Conservation (phyloP, 495 filamentous ascomycete genomes). For the Trichoderma asperelloides region DNA sequence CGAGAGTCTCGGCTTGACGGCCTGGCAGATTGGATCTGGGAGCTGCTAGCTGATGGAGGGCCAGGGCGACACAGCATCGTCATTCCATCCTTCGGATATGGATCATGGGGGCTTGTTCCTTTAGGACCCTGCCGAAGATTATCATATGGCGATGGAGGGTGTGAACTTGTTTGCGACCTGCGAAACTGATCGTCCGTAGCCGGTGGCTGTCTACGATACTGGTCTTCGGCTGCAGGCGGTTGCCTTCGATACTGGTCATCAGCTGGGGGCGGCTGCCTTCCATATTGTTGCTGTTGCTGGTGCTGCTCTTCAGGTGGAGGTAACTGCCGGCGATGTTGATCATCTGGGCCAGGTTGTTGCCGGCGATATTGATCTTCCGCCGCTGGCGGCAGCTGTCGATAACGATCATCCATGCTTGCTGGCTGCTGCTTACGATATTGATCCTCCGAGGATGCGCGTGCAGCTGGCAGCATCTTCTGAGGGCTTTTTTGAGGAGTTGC, state of each 20-base stretch:
- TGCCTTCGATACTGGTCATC: not conserved
- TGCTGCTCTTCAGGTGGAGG: not conserved
- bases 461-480: not conserved
- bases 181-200: constrained; percentile 2
- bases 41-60: constrained; percentile 76
- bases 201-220: constrained; percentile 2
- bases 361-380: not conserved
- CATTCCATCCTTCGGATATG: constrained; percentile 95
- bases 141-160: constrained; percentile 28
- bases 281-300: not conserved
- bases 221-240: not conserved
- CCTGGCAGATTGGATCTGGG: constrained; percentile 52
- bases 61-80: constrained; percentile 93
- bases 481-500: constrained; percentile 43
- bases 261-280: not conserved
- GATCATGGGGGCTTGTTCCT: constrained; percentile 73
- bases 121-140: constrained; percentile 46
- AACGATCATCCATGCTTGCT: not conserved
- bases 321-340: not conserved
- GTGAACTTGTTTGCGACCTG: not conserved
- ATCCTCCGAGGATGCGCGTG: not conserved
- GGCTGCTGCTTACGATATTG: not conserved
- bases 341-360: not conserved
- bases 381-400: not conserved
- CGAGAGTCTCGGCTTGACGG: constrained; percentile 83